Evolutionary conservation across 169 alveolate species (phyloP).

Genomic region (Cryptosporidium xiaoi): DNA sequence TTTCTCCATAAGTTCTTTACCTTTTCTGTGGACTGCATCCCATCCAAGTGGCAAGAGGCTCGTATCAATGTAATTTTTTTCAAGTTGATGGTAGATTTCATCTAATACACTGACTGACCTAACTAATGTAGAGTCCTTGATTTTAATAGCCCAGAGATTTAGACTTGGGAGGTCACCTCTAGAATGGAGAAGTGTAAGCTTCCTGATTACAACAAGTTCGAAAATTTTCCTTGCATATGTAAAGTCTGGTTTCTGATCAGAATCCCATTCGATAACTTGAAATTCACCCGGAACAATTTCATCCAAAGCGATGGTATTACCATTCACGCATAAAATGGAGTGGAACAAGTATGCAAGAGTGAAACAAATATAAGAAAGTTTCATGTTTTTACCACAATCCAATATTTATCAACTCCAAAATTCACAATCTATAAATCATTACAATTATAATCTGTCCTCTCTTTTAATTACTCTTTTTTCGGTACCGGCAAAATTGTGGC

Average conservation of each 20-base stretch:
- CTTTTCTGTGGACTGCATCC: constrained; percentile 21
- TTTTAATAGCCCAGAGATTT: constrained; percentile 41
- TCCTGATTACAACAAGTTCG: constrained; percentile 61
- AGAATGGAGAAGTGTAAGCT: constrained; percentile 14
- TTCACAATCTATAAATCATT: background rate
- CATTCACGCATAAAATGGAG: background rate
- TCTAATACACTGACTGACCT: constrained; percentile 43
- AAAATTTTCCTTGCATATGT: constrained; percentile 70
- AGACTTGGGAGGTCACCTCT: constrained; percentile 71
- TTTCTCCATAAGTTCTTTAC: constrained; percentile 20
- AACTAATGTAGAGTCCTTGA: constrained; percentile 56
- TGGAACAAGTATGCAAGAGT: constrained; percentile 2
- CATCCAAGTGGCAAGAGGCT: constrained; percentile 63
- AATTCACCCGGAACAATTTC: constrained; percentile 38
- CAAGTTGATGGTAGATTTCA: constrained; percentile 10
- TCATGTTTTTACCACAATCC: constrained; percentile 19
- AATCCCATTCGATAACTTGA: constrained; percentile 61
- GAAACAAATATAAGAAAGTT: constrained; percentile 1
- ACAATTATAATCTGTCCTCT: background rate
- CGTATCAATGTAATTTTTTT: constrained; percentile 26
- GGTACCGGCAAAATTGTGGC: background rate
- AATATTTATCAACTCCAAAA: background rate
- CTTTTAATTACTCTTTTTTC: background rate
- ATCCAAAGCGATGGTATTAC: constrained; percentile 3
- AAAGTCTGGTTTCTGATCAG: constrained; percentile 40